These are phyloP conservation scores for Nothophytophthora sp. DNA, from an alignment of 352 stramenopile genomes.

Conservation along the genomic window DNA sequence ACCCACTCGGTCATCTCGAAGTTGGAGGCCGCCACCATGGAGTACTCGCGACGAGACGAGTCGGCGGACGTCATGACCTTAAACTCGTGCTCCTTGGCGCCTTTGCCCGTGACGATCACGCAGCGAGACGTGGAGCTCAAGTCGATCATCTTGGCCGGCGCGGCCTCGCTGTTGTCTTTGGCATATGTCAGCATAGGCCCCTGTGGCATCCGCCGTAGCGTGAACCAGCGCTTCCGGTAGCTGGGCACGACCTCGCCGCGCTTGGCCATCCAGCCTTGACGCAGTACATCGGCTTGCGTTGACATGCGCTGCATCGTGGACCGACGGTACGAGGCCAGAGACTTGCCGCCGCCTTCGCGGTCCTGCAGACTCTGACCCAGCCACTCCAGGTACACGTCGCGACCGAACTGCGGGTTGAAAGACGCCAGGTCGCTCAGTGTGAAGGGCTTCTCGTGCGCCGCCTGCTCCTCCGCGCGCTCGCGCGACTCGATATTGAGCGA, in stretches of 20 bases:
- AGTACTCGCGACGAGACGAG: slow-evolving; percentile 62
- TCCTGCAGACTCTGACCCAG: slow-evolving; percentile 64
- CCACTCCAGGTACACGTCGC: slow-evolving; percentile 69
- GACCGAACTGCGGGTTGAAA: slow-evolving; percentile 74
- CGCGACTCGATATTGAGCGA: slow-evolving; percentile 47
- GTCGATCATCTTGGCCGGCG: slow-evolving; percentile 67
- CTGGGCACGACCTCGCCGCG: slow-evolving; percentile 72
- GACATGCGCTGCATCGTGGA: slow-evolving; percentile 64
- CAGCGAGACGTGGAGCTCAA: slow-evolving; percentile 80
- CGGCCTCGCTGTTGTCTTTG: slow-evolving; percentile 56
- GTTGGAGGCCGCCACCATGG: slow-evolving; percentile 59
- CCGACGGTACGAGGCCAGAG: slow-evolving; percentile 66
- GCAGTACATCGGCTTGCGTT: slow-evolving; percentile 34
- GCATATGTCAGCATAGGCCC: slow-evolving; percentile 80
- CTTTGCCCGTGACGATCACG: slow-evolving; percentile 52
- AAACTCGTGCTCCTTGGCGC: slow-evolving; percentile 73
- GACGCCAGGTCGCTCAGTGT: slow-evolving; percentile 63
- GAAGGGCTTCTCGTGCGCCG: slow-evolving; percentile 46
- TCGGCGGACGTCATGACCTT: slow-evolving; percentile 78
- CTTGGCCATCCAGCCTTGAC: slow-evolving; percentile 83
- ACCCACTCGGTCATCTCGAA: slow-evolving; percentile 88
- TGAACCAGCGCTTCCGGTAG: slow-evolving; percentile 86
- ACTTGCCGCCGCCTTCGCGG: slow-evolving; percentile 53
- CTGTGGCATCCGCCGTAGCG: slow-evolving; percentile 69
- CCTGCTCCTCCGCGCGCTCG: slow-evolving; percentile 25